Evolutionary conservation across 1,139 yeast genomes (phyloP), one percentile per base, ranked within the genome.

Genomic region (Meyerozyma athensensis): DNA sequence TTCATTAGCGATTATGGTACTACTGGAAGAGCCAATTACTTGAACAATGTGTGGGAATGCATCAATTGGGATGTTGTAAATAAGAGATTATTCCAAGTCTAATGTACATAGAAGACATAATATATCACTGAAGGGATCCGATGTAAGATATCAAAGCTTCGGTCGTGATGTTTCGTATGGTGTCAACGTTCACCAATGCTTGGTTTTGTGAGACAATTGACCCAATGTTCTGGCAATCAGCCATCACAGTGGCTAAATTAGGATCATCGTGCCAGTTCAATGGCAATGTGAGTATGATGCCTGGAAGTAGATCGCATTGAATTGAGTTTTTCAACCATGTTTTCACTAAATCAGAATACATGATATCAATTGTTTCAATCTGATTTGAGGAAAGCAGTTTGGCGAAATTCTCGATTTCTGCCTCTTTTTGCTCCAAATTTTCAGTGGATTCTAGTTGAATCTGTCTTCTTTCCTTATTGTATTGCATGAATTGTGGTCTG

Each of bases 1-100:
- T 92, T 81, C 59, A 53, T 87, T 38, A 63, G 74, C 16, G 98
- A 92, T 59, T 92, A 81, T 61, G 96, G 97, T 21, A 74, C 86
- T 37, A 72, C 65, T 36, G 95, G 95, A 31, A 83, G 81, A 62
- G 72, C 76, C 24, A 77, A 79, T 45, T 92, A 85, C 58, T 72
- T 92, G 52, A 77, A 77, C 44, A 81, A 79, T 40, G 77, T 85
- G 56, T 83, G 95, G 82, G 73, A 81, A 37, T 74, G 86, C 49
- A 75, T 90, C 49, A 79, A 92, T 62, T 92, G 98, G 98, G 77
- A 81, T 43, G 90, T 85, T 37, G 77, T 90, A 36, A 84, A 81
- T 58, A 68, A 67, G 50, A 77, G 96, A 50, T 50, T 69, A 41
- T 70, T 69, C 59, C 71, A 62, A 51, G 53, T 67, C 39, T 67